These are phyloP conservation scores for Geoglossum glabrum DNA, from an alignment of 495 filamentous ascomycete genomes.

Conservation along the genomic window DNA sequence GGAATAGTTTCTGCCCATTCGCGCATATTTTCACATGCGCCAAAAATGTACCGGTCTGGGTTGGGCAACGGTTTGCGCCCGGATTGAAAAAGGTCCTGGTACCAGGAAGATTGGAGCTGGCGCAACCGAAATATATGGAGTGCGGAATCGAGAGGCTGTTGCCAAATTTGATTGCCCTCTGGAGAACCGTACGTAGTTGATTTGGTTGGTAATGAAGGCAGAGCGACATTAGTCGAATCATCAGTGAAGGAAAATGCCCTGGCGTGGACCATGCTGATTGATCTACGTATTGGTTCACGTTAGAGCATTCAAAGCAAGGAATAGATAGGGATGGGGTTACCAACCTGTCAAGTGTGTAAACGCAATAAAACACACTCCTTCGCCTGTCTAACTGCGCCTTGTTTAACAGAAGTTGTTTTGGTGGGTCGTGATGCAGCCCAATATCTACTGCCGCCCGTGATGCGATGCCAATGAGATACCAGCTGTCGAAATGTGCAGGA, in stretches of 20 bases:
- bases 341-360: constrained; percentile 72
- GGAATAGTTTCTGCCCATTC: constrained; percentile 47
- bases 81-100: constrained; percentile 61
- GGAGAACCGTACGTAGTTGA: constrained; percentile 14
- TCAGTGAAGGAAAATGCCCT: constrained; percentile 83
- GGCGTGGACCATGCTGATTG: constrained; percentile 59
- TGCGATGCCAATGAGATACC: constrained; percentile 77
- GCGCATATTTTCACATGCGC: constrained; percentile 40
- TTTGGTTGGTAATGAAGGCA: constrained; percentile 25
- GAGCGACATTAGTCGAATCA: constrained; percentile 52
- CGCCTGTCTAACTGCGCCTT: constrained; percentile 49
- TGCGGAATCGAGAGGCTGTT: constrained; percentile 27
- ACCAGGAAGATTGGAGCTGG: constrained; percentile 58
- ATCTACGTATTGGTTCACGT: constrained; percentile 24
- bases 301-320: neutral
- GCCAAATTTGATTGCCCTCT: constrained; percentile 23
- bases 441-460: constrained; percentile 69
- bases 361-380: constrained; percentile 64
- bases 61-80: constrained; percentile 41
- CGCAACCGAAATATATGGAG: constrained; percentile 57
- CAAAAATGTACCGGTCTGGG: constrained; percentile 36
- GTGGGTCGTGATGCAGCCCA: constrained; percentile 74
- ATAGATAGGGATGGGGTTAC: constrained; percentile 6
- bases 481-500: constrained; percentile 71
- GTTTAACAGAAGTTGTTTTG: constrained; percentile 37